phyloP scores from a whole-genome alignment of 352 stramenopile genomes.

The Blastocystis sp. region DNA sequence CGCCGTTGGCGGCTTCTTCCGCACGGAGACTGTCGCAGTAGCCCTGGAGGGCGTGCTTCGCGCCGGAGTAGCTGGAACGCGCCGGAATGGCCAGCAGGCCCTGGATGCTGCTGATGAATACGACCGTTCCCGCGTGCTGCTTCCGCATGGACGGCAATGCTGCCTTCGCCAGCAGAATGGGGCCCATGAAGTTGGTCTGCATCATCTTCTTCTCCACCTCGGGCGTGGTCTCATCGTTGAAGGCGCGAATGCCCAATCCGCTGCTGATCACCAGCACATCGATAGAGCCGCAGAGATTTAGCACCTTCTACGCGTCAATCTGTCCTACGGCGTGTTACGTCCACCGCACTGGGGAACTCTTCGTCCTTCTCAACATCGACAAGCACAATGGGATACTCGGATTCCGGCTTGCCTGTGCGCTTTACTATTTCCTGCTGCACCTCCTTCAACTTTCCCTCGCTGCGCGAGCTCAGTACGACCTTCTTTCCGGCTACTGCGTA shows the following conservation, averaged over 20 bases:
- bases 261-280: slow-evolving; percentile 62
- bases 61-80: slow-evolving; percentile 49
- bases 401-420: background rate
- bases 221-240: slow-evolving; percentile 44
- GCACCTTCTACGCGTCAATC: slow-evolving; percentile 27
- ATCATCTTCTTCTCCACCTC: slow-evolving; percentile 69
- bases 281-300: slow-evolving; percentile 6
- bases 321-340: background rate
- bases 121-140: slow-evolving; percentile 44
- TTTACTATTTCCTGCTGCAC: slow-evolving; percentile 28
- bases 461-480: slow-evolving; percentile 64
- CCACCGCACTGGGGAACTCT: background rate
- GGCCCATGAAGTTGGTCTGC: slow-evolving; percentile 65
- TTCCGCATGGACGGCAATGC: slow-evolving; percentile 49
- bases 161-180: slow-evolving; percentile 43
- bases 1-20: slow-evolving; percentile 53
- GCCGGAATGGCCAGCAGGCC: slow-evolving; percentile 36
- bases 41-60: slow-evolving; percentile 65
- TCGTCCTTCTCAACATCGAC: slow-evolving; percentile 68
- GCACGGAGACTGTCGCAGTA: slow-evolving; percentile 66
- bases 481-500: slow-evolving; percentile 55
- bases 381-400: slow-evolving; percentile 20
- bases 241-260: slow-evolving; percentile 60
- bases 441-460: background rate
- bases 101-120: slow-evolving; percentile 69